phyloP scores from a whole-genome alignment of 208 protist species.

The Crithidia brevicula region DNA sequence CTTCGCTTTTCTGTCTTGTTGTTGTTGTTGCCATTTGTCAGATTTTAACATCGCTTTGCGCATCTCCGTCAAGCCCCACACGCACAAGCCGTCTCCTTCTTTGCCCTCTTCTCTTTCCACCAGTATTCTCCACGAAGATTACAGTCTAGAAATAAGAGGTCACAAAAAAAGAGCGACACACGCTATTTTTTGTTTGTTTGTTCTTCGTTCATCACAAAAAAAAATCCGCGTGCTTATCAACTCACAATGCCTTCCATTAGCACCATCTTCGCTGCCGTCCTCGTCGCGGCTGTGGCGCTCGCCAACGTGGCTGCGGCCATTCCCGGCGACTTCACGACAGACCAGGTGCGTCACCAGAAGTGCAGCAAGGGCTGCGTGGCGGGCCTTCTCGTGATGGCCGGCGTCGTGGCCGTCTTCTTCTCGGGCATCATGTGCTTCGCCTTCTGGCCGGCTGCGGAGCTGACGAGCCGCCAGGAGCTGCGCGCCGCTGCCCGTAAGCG shows the following conservation, averaged over 20 bases:
- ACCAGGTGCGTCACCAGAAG: conserved; percentile 31
- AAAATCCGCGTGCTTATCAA: neutral
- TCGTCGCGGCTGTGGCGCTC: conserved; percentile 21
- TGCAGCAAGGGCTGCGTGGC: conserved; percentile 60
- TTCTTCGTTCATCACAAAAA: neutral
- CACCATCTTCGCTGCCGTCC: conserved; percentile 9
- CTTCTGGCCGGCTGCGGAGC: conserved; percentile 52
- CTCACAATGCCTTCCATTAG: conserved; percentile 14
- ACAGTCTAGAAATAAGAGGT: conserved; percentile 1
- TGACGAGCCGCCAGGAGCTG: conserved; percentile 44
- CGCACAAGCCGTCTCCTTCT: neutral
- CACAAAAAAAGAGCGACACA: neutral
- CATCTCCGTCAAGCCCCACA: conserved; percentile 11
- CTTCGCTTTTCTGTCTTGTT: neutral
- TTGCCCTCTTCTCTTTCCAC: neutral
- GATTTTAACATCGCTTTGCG: conserved; percentile 12
- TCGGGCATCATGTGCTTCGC: conserved; percentile 48
- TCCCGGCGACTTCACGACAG: conserved; percentile 15
- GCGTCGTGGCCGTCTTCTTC: conserved; percentile 32
- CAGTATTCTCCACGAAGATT: conserved; percentile 18
- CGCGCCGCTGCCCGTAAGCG: conserved; percentile 50
- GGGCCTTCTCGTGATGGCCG: conserved; percentile 54
- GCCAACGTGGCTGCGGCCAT: neutral
- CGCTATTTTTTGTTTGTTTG: conserved; percentile 2
- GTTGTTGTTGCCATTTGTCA: neutral